Evolutionary conservation across 108 stramenopile genomes (phyloP).

Genomic region (Conticribra weissflogii): DNA sequence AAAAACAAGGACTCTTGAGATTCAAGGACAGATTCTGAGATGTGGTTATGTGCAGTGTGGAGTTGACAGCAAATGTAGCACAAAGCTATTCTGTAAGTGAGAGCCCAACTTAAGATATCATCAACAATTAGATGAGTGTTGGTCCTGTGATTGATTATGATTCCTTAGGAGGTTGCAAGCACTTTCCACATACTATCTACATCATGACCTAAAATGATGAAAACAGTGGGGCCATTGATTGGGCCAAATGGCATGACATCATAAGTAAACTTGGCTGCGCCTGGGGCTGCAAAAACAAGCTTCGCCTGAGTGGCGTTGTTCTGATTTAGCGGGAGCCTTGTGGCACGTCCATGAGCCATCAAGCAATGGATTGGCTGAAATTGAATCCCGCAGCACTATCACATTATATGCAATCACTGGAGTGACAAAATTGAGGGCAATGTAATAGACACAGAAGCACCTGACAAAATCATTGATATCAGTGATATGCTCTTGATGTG

Average conservation of each 20-base stretch:
- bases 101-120: background rate
- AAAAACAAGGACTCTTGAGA: conserved; percentile 5
- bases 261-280: background rate
- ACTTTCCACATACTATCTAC: background rate
- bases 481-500: background rate
- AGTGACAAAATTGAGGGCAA: background rate
- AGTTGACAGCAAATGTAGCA: background rate
- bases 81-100: background rate
- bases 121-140: background rate
- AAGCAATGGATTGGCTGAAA: background rate
- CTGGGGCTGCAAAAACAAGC: background rate
- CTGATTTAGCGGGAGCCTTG: background rate
- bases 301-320: background rate
- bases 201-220: background rate
- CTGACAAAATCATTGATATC: background rate
- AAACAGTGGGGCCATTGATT: background rate
- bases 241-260: background rate
- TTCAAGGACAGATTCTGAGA: conserved; percentile 3
- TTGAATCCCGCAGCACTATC: background rate
- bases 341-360: background rate
- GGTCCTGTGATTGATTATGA: background rate
- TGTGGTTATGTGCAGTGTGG: background rate
- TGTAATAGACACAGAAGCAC: background rate
- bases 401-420: background rate
- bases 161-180: background rate